Evolutionary conservation across 139 green algal species (phyloP).

Genomic region (Tetradesmus lagerheimii): DNA sequence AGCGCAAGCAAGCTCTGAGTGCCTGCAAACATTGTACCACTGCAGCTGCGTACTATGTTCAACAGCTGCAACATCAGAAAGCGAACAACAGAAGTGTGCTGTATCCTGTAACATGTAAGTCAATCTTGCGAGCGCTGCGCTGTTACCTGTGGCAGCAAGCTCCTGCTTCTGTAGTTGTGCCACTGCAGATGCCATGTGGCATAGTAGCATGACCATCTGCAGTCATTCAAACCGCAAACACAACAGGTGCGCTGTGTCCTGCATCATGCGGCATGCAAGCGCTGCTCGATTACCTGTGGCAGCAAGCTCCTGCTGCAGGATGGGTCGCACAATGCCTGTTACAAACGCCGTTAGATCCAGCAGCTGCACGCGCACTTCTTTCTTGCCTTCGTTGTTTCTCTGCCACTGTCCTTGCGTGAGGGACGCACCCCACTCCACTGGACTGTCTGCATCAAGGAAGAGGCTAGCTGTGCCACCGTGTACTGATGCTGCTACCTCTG

Average conservation of each 20-base stretch:
- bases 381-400: neutral
- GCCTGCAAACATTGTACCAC: too few species aligned
- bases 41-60: too few species aligned
- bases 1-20: too few species aligned
- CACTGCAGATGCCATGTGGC: too few species aligned
- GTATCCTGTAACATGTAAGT: too few species aligned
- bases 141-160: too few species aligned
- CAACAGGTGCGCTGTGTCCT: neutral
- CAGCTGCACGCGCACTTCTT: neutral
- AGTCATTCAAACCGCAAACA: too few species aligned
- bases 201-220: neutral
- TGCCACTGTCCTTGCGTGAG: neutral
- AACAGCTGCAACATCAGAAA: too few species aligned
- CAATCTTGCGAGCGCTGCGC: too few species aligned
- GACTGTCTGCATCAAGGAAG: neutral
- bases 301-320: neutral
- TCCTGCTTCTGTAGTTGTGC: too few species aligned
- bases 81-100: too few species aligned
- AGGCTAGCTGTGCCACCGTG: neutral
- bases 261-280: neutral
- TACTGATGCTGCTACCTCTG: neutral
- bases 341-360: neutral
- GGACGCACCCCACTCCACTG: neutral
- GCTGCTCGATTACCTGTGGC: neutral
- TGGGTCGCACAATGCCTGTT: neutral